Percentiles rank a stretch among this genome's conserved stretches.
Evolutionary conservation across 129 eudicot species (phyloP).

Genomic region (sunflower (Helianthus annuus)): DNA sequence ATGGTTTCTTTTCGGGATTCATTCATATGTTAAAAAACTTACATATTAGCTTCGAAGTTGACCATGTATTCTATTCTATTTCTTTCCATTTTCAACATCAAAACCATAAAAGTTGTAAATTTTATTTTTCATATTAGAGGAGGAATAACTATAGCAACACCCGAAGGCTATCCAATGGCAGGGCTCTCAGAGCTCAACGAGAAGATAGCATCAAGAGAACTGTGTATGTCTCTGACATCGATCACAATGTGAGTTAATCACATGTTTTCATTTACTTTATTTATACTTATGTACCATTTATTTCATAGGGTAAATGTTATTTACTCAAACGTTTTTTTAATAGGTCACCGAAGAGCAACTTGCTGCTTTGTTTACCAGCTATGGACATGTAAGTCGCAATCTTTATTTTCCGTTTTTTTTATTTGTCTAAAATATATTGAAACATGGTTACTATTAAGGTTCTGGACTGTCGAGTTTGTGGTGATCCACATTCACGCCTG

Average conservation of each 20-base stretch:
- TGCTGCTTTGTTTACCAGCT: constrained; percentile 79
- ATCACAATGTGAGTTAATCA: constrained; percentile 72
- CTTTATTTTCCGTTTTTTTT: background rate
- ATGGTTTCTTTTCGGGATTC: background rate
- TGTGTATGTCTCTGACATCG: constrained; percentile 85
- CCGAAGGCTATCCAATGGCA: constrained; percentile 44
- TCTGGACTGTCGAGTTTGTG: constrained; percentile 96
- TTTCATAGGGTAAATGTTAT: constrained; percentile 9
- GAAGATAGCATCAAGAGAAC: constrained; percentile 96
- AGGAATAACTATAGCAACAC: constrained; percentile 60
- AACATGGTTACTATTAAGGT: constrained; percentile 53
- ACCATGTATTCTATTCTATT: background rate
- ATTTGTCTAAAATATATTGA: background rate
- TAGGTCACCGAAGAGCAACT: constrained; percentile 96
- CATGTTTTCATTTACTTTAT: background rate
- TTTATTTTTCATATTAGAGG: constrained; percentile 45
- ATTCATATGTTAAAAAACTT: constrained; percentile 1
- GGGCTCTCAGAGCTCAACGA: constrained; percentile 80
- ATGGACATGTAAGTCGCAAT: constrained; percentile 78
- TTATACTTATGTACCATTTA: constrained; percentile 5
- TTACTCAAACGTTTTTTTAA: constrained; percentile 18
- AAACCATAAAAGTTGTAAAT: background rate
- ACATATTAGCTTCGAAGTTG: background rate
- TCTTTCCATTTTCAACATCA: background rate
- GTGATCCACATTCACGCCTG: constrained; percentile 97